Conservation (phyloP, 345 rosid species). For the Brassica cretica region DNA sequence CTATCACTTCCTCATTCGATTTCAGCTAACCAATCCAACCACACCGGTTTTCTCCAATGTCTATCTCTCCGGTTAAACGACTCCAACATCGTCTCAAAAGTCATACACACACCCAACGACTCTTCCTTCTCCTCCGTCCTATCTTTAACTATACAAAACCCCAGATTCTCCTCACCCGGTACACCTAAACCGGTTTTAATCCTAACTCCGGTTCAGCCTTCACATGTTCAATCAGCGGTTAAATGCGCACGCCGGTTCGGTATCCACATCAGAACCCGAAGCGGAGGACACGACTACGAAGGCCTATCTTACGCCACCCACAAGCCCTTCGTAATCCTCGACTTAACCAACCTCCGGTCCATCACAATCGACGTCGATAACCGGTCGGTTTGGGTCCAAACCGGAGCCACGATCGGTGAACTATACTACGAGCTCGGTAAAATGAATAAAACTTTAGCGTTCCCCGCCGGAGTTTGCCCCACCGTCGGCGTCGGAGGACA, state of each 20-base stretch:
- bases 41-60: constrained; percentile 31
- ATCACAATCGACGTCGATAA: constrained; percentile 38
- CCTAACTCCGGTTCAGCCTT: constrained; percentile 44
- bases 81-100: constrained; percentile 29
- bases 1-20: neutral
- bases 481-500: constrained; percentile 65
- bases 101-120: constrained; percentile 33
- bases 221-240: constrained; percentile 54
- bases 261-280: constrained; percentile 54
- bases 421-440: constrained; percentile 48
- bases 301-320: constrained; percentile 56
- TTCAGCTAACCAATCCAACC: constrained; percentile 13
- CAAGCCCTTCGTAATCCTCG: constrained; percentile 51
- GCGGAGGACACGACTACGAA: constrained; percentile 79
- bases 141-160: constrained; percentile 42
- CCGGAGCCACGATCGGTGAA: constrained; percentile 65
- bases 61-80: constrained; percentile 39
- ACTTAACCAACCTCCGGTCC: constrained; percentile 50
- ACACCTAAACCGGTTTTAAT: constrained; percentile 52
- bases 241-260: constrained; percentile 40
- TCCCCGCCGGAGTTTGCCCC: constrained; percentile 67
- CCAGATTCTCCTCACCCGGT: constrained; percentile 35
- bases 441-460: constrained; percentile 43
- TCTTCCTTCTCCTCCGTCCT: constrained; percentile 28
- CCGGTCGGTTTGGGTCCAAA: constrained; percentile 55